These are phyloP conservation scores for Curvularia verruculosa DNA, from an alignment of 2,329 filamentous ascomycete species.

Conservation along the genomic window DNA sequence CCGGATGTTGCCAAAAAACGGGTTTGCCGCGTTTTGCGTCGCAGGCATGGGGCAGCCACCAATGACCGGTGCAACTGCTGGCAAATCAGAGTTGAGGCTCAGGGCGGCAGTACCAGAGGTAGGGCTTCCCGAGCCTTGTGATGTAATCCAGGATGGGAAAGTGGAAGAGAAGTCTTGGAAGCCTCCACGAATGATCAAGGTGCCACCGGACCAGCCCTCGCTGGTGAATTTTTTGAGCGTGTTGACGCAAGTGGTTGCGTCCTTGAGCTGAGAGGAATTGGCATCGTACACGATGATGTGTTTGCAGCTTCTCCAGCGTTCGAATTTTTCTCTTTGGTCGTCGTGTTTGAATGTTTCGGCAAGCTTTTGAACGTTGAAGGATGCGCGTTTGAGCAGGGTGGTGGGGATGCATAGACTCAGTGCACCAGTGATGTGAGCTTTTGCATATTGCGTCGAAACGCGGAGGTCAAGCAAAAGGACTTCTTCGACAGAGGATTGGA, in stretches of 20 bases:
- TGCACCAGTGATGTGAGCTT: slow-evolving; percentile 76
- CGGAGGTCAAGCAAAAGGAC: slow-evolving; percentile 83
- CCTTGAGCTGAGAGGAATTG: slow-evolving; percentile 75
- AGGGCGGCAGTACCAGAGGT: slow-evolving; percentile 32
- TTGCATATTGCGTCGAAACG: slow-evolving; percentile 80
- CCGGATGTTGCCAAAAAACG: slow-evolving; percentile 94
- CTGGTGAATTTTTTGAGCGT: slow-evolving; percentile 91
- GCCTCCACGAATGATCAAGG: slow-evolving; percentile 80
- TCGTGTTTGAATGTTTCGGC: slow-evolving; percentile 82
- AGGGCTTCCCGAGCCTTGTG: slow-evolving; percentile 47
- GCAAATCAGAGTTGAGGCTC: slow-evolving; percentile 38
- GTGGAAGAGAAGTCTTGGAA: slow-evolving; percentile 74
- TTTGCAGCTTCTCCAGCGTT: slow-evolving; percentile 74
- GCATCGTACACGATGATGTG: slow-evolving; percentile 89
- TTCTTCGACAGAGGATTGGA: slow-evolving; percentile 56
- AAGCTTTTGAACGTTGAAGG: slow-evolving; percentile 87
- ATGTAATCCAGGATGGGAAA: slow-evolving; percentile 66
- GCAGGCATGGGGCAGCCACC: slow-evolving; percentile 85
- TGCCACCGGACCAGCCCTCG: slow-evolving; percentile 78
- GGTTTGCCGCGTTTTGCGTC: slow-evolving; percentile 72
- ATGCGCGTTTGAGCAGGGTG: slow-evolving; percentile 86
- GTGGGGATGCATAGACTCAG: slow-evolving; percentile 95
- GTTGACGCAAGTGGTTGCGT: slow-evolving; percentile 79
- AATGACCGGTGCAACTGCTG: slow-evolving; percentile 75
- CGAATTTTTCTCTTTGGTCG: slow-evolving; percentile 72